Evolutionary conservation across 139 green algal species (phyloP), one percentile per base, ranked within the genome.

Genomic region (Marvania coccoides): DNA sequence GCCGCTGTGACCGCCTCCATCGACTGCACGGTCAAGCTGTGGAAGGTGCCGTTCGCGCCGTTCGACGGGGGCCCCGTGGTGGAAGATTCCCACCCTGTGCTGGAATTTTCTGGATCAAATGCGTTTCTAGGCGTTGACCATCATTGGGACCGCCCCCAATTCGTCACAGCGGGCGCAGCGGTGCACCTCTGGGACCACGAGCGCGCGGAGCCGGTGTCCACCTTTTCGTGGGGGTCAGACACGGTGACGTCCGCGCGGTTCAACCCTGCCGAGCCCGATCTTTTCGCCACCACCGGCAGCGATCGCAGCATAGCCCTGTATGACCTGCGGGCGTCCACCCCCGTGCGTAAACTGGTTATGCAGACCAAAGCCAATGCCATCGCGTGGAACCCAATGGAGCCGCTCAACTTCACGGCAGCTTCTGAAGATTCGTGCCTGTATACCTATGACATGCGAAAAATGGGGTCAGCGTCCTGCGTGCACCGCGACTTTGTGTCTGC

Each of bases 351-450:
- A 72, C 66, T 98, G 26, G 65, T 97, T 42, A 96, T 95, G 82
- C 84, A 97, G 76, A 98, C 88, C 15, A 85, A 83, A 36, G 81
- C 59, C 62, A 99, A 99, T 57, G 83, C 84, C 5, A 54, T 99
- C 24, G 82, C 81, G 0, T 99, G 94, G 93, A 98, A 99, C 74
- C 94, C 94, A 1, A 91, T 96, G 82, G 94, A 99, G 74, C 76
- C 94, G 2, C 95, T 99, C 80, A 98, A 98, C 84, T 99, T 99
- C 78, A 95, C 85, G 23, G 82, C 78, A 8, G 94, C 91, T 31
- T 96, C 88, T 65, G 94, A 99, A 77, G 95, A 99, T 81, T 94
- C 84, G 80, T 88, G 82, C 74, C 78, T 95, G 39, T 99, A 99
- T 75, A 94, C 85, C 1, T 99, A 92, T 53, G 94, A 99, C 82